A percentile compares a stretch with the other conserved stretches of the same genome.
These are phyloP conservation scores for Paramecium pentaurelia DNA, from an alignment of 73 alveolate species.

Conservation along the genomic window DNA sequence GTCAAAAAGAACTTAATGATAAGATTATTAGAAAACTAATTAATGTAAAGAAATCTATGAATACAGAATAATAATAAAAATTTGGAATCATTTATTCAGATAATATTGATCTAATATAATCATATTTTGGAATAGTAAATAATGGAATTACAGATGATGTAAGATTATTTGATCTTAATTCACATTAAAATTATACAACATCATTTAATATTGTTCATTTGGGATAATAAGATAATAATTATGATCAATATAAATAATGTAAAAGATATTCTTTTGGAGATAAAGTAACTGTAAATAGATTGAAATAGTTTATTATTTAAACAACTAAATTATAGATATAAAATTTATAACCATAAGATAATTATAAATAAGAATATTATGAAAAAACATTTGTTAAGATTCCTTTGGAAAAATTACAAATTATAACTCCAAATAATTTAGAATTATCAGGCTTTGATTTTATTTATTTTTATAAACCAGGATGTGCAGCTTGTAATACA, in stretches of 20 bases:
- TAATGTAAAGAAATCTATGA: neutral
- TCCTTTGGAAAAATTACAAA: neutral
- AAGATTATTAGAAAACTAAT: neutral
- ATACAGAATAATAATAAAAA: neutral
- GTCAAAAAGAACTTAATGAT: neutral
- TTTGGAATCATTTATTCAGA: neutral
- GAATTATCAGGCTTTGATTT: neutral
- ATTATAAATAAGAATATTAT: neutral
- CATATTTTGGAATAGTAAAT: neutral
- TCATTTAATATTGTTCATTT: neutral
- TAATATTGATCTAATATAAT: neutral
- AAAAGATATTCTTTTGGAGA: neutral
- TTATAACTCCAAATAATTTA: neutral
- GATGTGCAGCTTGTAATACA: neutral
- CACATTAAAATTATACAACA: neutral
- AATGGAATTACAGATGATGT: neutral
- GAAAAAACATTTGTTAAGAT: neutral
- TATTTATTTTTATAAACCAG: neutral
- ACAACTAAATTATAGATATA: neutral
- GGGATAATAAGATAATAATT: neutral
- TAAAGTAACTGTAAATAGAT: neutral
- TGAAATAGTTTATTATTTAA: neutral
- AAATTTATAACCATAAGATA: neutral
- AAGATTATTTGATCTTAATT: neutral
- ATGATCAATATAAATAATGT: neutral